Conservation (phyloP, 139 green algal species). For the Gonium pectorale region DNA sequence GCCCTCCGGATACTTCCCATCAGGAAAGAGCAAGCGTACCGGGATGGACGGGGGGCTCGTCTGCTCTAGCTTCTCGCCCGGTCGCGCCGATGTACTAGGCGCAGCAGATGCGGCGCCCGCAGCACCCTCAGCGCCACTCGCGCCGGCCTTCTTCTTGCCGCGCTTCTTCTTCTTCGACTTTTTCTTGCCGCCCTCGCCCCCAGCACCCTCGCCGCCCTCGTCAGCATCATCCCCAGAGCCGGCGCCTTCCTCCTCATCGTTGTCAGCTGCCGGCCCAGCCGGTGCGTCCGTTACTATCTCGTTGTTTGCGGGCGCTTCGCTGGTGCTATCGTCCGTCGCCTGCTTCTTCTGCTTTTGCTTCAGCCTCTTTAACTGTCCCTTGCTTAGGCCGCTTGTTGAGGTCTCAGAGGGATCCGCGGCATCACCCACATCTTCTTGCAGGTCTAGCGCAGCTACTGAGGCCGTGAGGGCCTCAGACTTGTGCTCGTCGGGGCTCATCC, state of each 20-base stretch:
- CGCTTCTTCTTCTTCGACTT: slow-evolving; percentile 78
- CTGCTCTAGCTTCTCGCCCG: slow-evolving; percentile 69
- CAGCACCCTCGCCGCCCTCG: slow-evolving; percentile 30
- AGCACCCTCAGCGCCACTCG: slow-evolving; percentile 12
- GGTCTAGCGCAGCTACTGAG: background rate
- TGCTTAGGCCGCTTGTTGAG: background rate
- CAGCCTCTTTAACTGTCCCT: slow-evolving; percentile 33
- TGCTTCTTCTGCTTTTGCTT: slow-evolving; percentile 26
- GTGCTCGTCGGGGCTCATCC: slow-evolving; percentile 19
- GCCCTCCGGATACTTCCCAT: slow-evolving; percentile 81
- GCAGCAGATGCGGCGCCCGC: slow-evolving; percentile 2
- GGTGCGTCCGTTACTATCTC: slow-evolving; percentile 33
- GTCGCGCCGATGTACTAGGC: background rate
- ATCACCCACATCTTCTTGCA: slow-evolving; percentile 3
- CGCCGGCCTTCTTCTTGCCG: slow-evolving; percentile 57
- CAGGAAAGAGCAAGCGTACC: slow-evolving; percentile 88
- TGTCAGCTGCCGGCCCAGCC: slow-evolving; percentile 1
- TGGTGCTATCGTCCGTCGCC: background rate
- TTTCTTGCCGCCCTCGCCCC: slow-evolving; percentile 56
- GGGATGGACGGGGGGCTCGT: slow-evolving; percentile 93
- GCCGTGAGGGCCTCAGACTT: background rate
- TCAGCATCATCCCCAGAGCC: slow-evolving; percentile 36
- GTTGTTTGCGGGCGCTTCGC: slow-evolving; percentile 23
- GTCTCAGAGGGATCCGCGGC: background rate
- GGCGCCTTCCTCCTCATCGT: slow-evolving; percentile 43